These are phyloP conservation scores for Macrophomina tecta DNA, from an alignment of 2,329 filamentous ascomycete genomes.

Conservation along the genomic window DNA sequence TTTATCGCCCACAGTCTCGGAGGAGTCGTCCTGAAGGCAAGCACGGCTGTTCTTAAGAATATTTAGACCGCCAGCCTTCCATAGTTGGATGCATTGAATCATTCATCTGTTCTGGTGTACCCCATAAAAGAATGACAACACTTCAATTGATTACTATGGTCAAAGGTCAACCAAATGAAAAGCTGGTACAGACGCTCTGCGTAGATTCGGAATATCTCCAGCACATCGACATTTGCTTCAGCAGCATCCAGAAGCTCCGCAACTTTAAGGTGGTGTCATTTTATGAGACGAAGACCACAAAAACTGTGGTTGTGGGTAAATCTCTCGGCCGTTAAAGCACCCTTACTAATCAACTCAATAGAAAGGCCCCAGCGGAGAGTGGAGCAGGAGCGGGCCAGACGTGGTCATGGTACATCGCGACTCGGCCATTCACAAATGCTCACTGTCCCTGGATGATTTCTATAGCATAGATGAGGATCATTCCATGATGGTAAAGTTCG, in stretches of 20 bases:
- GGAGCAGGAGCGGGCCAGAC: background rate
- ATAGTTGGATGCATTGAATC: background rate
- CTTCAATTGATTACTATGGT: background rate
- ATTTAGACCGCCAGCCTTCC: background rate
- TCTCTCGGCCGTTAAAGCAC: too few species aligned
- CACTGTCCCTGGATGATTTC: background rate
- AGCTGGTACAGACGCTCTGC: background rate
- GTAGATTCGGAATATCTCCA: background rate
- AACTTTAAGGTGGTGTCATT: background rate
- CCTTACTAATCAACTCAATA: too few species aligned
- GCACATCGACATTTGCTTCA: background rate
- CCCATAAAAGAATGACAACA: background rate
- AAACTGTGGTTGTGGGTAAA: background rate
- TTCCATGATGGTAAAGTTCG: background rate
- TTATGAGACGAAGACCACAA: conserved; percentile 1
- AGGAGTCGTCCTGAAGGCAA: background rate
- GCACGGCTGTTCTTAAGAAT: background rate
- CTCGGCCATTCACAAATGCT: background rate
- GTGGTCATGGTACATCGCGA: background rate
- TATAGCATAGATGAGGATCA: background rate
- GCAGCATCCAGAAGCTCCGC: background rate
- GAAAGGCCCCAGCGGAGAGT: background rate
- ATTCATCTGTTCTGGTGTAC: background rate
- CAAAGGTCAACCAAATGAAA: background rate
- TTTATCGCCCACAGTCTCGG: background rate